Evolutionary conservation across 805 yeast species (phyloP).

Genomic region (Zygoascus biomembranicola): DNA sequence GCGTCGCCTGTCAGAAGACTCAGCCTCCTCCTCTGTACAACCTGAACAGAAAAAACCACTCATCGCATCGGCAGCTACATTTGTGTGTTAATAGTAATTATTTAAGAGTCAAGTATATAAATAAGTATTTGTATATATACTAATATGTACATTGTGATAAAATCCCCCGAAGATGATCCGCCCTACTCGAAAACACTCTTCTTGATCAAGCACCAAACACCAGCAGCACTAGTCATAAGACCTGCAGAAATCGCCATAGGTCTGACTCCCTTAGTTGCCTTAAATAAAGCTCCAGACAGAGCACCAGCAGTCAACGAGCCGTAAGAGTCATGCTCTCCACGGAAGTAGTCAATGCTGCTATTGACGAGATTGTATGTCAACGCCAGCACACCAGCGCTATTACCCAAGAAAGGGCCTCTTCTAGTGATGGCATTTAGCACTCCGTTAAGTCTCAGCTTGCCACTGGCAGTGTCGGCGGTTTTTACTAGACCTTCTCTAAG

Average conservation of each 20-base stretch:
- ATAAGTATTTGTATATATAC: background rate
- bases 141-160: background rate
- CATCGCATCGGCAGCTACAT: background rate
- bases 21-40: background rate
- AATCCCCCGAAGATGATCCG: background rate
- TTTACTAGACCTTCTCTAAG: constrained; percentile 75
- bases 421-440: constrained; percentile 86
- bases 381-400: constrained; percentile 91
- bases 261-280: constrained; percentile 72
- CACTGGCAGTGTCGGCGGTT: constrained; percentile 67
- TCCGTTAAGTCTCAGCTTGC: constrained; percentile 79
- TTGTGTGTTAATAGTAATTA: background rate
- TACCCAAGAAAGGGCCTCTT: constrained; percentile 94
- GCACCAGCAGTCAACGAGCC: constrained; percentile 89
- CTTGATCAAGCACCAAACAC: constrained; percentile 85
- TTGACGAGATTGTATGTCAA: constrained; percentile 79
- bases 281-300: constrained; percentile 83
- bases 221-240: constrained; percentile 83
- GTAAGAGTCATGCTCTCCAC: constrained; percentile 82
- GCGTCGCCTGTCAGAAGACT: background rate
- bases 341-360: constrained; percentile 63
- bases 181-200: constrained; percentile 14
- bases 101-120: background rate
- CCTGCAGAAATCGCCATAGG: constrained; percentile 86
- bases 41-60: background rate